These are phyloP conservation scores for Fraxinus dipetala DNA, from an alignment of 305 asterid genomes.

Conservation along the genomic window DNA sequence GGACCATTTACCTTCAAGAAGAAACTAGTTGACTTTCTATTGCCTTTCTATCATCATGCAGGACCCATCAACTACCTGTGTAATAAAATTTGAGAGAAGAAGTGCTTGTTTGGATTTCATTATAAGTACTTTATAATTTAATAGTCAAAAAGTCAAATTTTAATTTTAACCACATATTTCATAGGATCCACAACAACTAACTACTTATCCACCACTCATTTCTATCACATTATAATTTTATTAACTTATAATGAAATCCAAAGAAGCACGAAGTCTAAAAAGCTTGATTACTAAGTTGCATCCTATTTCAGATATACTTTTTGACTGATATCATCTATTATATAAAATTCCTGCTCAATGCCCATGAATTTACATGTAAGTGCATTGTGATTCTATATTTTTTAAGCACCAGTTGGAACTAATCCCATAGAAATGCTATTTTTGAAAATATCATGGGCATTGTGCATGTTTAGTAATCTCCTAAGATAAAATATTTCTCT, in stretches of 20 bases:
- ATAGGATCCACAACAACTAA: background rate
- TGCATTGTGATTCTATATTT: background rate
- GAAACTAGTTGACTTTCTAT: background rate
- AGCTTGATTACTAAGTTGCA: background rate
- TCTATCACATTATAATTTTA: background rate
- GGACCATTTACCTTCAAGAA: background rate
- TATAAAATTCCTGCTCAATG: background rate
- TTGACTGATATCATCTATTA: slow-evolving; percentile 1
- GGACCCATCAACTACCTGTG: background rate
- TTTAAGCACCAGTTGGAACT: background rate
- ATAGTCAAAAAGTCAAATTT: background rate
- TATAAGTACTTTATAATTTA: background rate
- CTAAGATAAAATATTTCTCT: background rate
- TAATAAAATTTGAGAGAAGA: background rate
- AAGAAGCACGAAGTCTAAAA: background rate
- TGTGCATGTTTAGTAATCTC: background rate
- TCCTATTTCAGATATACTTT: slow-evolving; percentile 3
- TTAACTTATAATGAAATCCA: background rate
- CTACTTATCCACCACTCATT: background rate
- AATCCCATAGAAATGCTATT: slow-evolving; percentile 1
- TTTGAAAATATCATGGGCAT: background rate
- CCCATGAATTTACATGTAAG: slow-evolving; percentile 8
- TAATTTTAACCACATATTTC: background rate
- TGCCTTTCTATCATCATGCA: background rate
- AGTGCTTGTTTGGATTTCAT: background rate